These are phyloP conservation scores for Penicillium atrosanguineum DNA, from an alignment of 495 filamentous ascomycete genomes.

Conservation along the genomic window DNA sequence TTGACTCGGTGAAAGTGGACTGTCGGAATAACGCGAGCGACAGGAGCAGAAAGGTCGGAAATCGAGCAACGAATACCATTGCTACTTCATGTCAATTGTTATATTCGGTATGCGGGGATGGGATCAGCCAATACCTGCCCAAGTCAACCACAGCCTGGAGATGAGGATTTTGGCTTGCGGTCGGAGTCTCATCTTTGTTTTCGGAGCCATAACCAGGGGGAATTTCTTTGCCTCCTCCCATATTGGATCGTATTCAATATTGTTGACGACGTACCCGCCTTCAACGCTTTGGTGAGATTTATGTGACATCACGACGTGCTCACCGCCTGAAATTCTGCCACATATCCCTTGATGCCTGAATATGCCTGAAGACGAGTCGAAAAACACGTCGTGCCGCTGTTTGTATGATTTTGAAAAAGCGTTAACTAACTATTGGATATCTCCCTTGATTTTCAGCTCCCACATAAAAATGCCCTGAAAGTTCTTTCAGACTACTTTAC, in stretches of 20 bases:
- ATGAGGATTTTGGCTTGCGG: slow-evolving; percentile 10
- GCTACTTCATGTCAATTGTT: slow-evolving; percentile 40
- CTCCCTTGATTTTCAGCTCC: background rate
- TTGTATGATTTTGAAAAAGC: background rate
- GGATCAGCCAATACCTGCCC: slow-evolving; percentile 24
- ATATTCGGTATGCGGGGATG: background rate
- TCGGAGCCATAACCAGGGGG: background rate
- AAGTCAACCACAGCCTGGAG: slow-evolving; percentile 30
- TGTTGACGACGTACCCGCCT: background rate
- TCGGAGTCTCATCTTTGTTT: background rate
- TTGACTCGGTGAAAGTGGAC: slow-evolving; percentile 73
- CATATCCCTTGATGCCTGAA: background rate
- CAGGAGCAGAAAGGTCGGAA: slow-evolving; percentile 69
- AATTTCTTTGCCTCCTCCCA: slow-evolving; percentile 17
- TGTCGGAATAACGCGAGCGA: slow-evolving; percentile 68
- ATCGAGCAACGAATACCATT: slow-evolving; percentile 96
- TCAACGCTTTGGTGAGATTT: slow-evolving; percentile 10
- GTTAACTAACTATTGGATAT: background rate
- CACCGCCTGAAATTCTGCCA: background rate
- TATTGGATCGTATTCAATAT: background rate
- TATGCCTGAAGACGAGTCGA: background rate
- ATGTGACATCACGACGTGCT: background rate
- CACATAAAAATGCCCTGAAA: too few species aligned
- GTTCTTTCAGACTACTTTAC: too few species aligned
- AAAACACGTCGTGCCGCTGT: background rate